Evolutionary conservation across 2,329 filamentous ascomycete genomes (phyloP), one percentile per base, ranked within the genome.

Genomic region (Neonectria magnoliae): DNA sequence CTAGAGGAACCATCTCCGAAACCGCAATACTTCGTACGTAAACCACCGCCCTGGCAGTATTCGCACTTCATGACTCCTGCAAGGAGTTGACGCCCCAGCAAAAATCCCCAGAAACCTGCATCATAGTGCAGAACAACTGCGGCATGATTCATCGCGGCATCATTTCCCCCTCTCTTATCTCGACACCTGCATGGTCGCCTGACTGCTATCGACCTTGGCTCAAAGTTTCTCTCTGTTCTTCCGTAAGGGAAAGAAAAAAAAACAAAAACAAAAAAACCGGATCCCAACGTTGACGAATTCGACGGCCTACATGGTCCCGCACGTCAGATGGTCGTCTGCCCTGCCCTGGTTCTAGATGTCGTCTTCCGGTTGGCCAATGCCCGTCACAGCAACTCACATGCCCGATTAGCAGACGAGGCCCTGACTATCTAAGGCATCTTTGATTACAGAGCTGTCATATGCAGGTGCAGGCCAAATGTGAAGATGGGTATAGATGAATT

Each of bases 281-380:
- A 27, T 20, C 29, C 29, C 20, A 16, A 51, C 47, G n/a, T 31
- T 53, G 27, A 31, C 50, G 41, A 53, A 27, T 36, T 41, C 41
- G 27, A 36, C 8, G 27, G 16, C 47, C 27, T 51, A 51, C 29
- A 31, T 33, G 47, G 29, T 51, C 29, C 47, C 27, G 47, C 47
- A 51, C 47, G 14, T 47, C 27, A 45, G 41, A 53, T 47, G 48
- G 29, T 22, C 27, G 18, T 22, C 22, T 45, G 22, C 29, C 18
- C 27, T 51, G 27, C 29, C 25, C 38, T 54, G 47, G 4, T 41
- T 29, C 55, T 50, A 14, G 22, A 18, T 16, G 25, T 14, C 48
- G 31, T 47, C 42, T 27, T 60, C 57, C 64, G 57, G 62, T 60
- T 68, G 62, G 65, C n/a, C 58, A 68, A 58, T 66, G 47, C 48